Evolutionary conservation across 345 rosid genomes (phyloP), one percentile per base, ranked within the genome.

Genomic region (Eucalyptus decipiens): DNA sequence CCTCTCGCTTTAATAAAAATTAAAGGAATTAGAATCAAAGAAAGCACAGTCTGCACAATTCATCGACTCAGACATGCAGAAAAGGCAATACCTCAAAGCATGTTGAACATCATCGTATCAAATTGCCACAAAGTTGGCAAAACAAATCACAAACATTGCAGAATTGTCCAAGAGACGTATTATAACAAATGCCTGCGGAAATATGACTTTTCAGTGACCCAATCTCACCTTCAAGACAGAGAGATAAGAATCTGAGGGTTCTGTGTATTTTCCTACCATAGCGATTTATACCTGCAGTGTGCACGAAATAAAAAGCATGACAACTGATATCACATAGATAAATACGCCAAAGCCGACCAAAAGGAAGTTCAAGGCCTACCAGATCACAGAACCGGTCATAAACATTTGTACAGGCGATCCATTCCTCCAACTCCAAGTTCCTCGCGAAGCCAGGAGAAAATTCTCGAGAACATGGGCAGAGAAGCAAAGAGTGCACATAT

Each of bases 171-270:
- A 37, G 83, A 40, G 47, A 76, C 5, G 9, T 21, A 37, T 37
- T 76, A 40, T 40, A 21, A 47, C 40, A 76, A 76, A 37, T 40
- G 83, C 83, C 83, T 40, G 30, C 47, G 1, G 24, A 76, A 76
- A 76, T 76, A 76, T 76, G 83, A 76, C 83, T 37, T 11, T 72
- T 72, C 14, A 37, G 26, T 19, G 26, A 37, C 28, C 45, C 45
- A 72, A 37, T 37, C 83, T 37, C 88, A 96, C 99, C 98, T 95
- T 95, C 80, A 93, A 90, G 52, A 98, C 92, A 76, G 99, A 98
- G 99, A 98, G 98, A 93, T 96, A 97, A 4, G 98, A 91, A 94
- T 98, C 99, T 50, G 98, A 94, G 88, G 94, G 96, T 89, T 94
- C 95, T 30, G 96, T 95, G 90, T 97, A 97, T 91, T 98, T 98